A percentile compares a stretch with the other conserved stretches of the same genome.
Conservation (phyloP, 768 basidiomycete species). For the Collybia nuda region DNA sequence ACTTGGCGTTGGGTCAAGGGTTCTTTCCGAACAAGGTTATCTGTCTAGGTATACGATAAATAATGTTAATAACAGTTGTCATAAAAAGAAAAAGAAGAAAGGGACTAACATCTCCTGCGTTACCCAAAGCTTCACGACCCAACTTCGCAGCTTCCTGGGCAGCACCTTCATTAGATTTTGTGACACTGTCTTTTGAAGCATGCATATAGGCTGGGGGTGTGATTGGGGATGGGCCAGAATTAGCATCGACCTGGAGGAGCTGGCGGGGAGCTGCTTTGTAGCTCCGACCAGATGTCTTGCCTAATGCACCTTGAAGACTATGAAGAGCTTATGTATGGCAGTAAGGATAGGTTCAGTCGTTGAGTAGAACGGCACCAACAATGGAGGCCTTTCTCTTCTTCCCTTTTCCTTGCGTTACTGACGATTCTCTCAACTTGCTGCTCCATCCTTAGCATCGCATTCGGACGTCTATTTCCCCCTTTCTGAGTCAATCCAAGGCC, state of each 20-base stretch:
- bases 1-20: conserved; percentile 80
- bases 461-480: conserved; percentile 67
- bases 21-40: conserved; percentile 61
- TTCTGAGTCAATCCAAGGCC: conserved; percentile 79
- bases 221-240: conserved; percentile 42
- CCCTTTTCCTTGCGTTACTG: conserved; percentile 82
- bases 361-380: conserved; percentile 27
- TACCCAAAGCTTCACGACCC: conserved; percentile 70
- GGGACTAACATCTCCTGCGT: conserved; percentile 49
- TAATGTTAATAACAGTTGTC: neutral
- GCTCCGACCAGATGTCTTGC: conserved; percentile 90
- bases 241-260: conserved; percentile 83
- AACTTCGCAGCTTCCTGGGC: conserved; percentile 75
- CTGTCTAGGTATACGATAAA: conserved; percentile 38
- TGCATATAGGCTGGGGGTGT: conserved; percentile 44
- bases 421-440: conserved; percentile 96
- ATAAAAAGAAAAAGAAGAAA: neutral
- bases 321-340: conserved; percentile 48
- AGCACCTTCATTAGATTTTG: conserved; percentile 48
- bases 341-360: neutral
- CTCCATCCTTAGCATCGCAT: conserved; percentile 91
- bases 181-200: conserved; percentile 52
- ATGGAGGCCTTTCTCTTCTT: conserved; percentile 79
- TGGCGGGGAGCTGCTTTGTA: conserved; percentile 97
- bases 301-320: conserved; percentile 89